Evolutionary conservation across 208 protist species (phyloP).

Genomic region (Acanthamoeba sp.): DNA sequence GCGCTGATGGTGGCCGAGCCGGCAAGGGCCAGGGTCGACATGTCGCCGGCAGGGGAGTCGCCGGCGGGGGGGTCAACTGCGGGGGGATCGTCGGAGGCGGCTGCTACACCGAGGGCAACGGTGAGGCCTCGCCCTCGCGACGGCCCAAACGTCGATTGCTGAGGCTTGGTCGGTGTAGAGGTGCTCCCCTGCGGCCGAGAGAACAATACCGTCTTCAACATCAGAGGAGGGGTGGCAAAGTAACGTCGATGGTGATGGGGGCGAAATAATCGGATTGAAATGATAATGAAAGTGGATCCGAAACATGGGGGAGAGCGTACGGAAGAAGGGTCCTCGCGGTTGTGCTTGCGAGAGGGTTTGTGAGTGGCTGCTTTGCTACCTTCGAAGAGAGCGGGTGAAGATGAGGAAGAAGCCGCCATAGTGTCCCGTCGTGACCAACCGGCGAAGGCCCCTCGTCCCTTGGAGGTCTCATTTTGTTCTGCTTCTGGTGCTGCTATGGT

Average conservation of each 20-base stretch:
- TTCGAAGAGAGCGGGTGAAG: neutral
- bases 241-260: too few relatives aligned
- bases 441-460: neutral
- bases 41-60: neutral
- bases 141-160: too few relatives aligned
- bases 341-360: neutral
- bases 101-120: too few relatives aligned
- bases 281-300: neutral
- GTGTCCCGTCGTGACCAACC: neutral
- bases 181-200: too few relatives aligned
- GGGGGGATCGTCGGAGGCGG: too few relatives aligned
- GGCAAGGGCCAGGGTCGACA: neutral
- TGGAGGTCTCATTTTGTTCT: neutral
- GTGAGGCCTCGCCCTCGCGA: too few relatives aligned
- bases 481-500: neutral
- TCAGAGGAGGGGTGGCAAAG: too few relatives aligned
- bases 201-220: too few relatives aligned
- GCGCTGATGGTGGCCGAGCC: neutral
- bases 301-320: neutral
- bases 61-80: too few relatives aligned
- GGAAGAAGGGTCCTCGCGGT: neutral
- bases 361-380: neutral
- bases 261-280: too few relatives aligned
- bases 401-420: neutral
- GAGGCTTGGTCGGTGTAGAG: too few relatives aligned